Evolutionary conservation across 1,139 yeast genomes (phyloP), one percentile per base, ranked within the genome.

Genomic region (Kodamaea fungicola): DNA sequence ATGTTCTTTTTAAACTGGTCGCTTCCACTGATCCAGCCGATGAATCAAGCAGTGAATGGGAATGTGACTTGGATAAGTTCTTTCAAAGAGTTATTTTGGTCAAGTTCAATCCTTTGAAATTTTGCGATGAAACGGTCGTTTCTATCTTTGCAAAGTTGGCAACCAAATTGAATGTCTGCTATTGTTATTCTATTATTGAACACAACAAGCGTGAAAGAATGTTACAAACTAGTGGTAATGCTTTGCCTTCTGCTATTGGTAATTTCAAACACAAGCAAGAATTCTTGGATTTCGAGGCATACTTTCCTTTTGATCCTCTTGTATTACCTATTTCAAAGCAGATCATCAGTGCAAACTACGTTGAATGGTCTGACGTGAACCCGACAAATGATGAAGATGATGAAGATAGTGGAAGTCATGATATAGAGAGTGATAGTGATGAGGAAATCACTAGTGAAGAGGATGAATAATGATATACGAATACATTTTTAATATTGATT

Each of bases 241-340:
- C 39, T 12, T 51, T 59, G 39, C 67, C 67, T 24, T 55, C 66
- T 3, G 52, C 67, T 0, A 59, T 62, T 22, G 64, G 68, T 1
- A 65, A 66, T 32, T 75, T 79, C 45, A 67, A 57, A 39, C 75
- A 64, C 44, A 76, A 77, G 52, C 92, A 85, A 55, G 96, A 89
- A 54, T 88, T 87, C 55, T 76, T 86, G 47, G 95, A 88, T 55
- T 67, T 89, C 39, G 96, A 89, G 57, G 90, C 94, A 9, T 92
- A 88, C 58, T 92, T 92, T 62, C 98, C 98, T 8, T 92, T 87
- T 58, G 98, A 92, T 64, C 98, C 98, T 1, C 64, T 92, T 46
- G 79, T 85, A 35, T 71, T 92, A 45, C 85, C 83, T 32, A 62
- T 61, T 16, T 75, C 88, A 39, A 79, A 80, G 49, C 62, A 61